Percentiles rank a stretch among this genome's conserved stretches.
Evolutionary conservation across 768 basidiomycete genomes (phyloP).

Genomic region (Phaffia tasmanica): DNA sequence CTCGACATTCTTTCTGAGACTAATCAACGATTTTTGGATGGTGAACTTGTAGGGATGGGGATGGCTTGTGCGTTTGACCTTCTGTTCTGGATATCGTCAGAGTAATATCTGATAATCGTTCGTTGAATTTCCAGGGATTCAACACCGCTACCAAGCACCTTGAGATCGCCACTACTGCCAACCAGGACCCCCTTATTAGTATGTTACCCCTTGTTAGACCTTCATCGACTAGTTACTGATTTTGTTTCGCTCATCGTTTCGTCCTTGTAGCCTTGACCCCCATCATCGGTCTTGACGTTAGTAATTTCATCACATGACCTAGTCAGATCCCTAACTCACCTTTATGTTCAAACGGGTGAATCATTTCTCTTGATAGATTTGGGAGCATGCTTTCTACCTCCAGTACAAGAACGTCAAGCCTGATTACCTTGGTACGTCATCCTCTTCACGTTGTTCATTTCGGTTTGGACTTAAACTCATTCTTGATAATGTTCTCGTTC

Average conservation of each 20-base stretch:
- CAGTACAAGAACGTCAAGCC: conserved; percentile 92
- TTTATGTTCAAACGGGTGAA: no score
- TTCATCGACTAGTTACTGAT: neutral
- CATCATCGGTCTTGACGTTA: conserved; percentile 65
- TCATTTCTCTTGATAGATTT: conserved; percentile 45
- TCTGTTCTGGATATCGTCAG: neutral
- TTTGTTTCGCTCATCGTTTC: neutral
- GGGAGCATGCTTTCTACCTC: conserved; percentile 73
- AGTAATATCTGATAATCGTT: neutral
- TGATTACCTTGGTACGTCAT: conserved; percentile 40
- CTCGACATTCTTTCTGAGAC: no score
- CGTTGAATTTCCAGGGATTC: conserved; percentile 49
- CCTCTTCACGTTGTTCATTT: conserved; percentile 1
- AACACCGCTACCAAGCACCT: conserved; percentile 57
- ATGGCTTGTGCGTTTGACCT: conserved; percentile 62
- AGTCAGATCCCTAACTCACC: neutral
- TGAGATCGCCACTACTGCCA: conserved; percentile 83
- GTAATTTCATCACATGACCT: neutral
- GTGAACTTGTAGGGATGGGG: conserved; percentile 57
- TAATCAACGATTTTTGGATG: no score
- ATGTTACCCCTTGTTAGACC: conserved; percentile 21
- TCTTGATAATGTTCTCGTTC: neutral
- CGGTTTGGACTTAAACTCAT: neutral
- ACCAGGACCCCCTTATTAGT: conserved; percentile 83
- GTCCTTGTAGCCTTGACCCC: conserved; percentile 54